Evolutionary conservation across 768 basidiomycete species (phyloP), one percentile per base, ranked within the genome.

Genomic region (Tricholomella constricta): DNA sequence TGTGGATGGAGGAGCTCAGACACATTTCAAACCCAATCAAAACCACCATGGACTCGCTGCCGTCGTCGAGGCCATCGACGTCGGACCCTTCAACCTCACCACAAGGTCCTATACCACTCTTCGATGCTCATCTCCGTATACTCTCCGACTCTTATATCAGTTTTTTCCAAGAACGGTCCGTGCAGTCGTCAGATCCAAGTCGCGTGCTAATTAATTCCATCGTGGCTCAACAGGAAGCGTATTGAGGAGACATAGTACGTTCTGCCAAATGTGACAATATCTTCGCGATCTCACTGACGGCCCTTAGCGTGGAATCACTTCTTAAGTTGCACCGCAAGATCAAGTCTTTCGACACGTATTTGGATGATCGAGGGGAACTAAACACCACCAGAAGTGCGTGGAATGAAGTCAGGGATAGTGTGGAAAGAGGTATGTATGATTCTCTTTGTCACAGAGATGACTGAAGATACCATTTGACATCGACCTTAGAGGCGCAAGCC

Each of bases 161-260:
- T 52, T 95, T 94, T 75, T 94, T 95, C 71, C 82, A 84, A 69
- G 93, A 94, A 75, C 80, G 93, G 92, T 89, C 57, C 56, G 77
- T 47, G 23, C 52, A 41, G 50, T 46, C 17, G 54, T 52, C 44
- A 43, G 40, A 29, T 52, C 26, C 41, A 51, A 44, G 45, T 60
- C 48, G 55, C 41, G 55, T 61, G 31, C 43, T 60, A 55, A 54
- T 54, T 37, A 48, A 44, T n/a, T 49, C 52, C 54, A 48, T 65
- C 65, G 47, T 59, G 59, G 46, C 59, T 22, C 64, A 91, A 27
- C 64, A 93, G 92, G 65, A 86, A 84, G 66, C 82, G 82, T 37
- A 89, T 94, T 49, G 94, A 97, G 68, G 93, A 95, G 62, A 68
- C 71, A 51, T 95, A 95, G 91, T 94, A 64, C 66, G 86, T 72